Percentiles rank a stretch among this genome's conserved stretches.
phyloP scores from a whole-genome alignment of 768 basidiomycete species.

The Naganishia vishniacii region DNA sequence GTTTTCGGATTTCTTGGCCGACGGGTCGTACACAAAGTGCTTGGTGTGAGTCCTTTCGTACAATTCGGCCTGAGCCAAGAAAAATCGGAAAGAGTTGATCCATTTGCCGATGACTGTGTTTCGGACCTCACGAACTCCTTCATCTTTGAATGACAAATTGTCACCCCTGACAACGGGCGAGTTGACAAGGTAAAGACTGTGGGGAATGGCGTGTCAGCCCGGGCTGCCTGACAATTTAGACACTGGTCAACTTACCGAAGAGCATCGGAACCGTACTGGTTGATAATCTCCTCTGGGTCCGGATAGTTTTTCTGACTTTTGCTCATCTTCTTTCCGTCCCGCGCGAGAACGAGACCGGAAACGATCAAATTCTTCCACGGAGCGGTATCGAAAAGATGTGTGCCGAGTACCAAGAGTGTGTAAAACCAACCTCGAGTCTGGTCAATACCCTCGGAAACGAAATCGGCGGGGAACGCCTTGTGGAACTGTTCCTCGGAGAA shows the following conservation, averaged over 20 bases:
- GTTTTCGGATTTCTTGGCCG: conserved; percentile 74
- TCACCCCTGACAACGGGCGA: conserved; percentile 97
- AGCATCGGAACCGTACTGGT: conserved; percentile 90
- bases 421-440: conserved; percentile 99
- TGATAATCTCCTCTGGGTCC: conserved; percentile 83
- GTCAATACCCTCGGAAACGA: conserved; percentile 96
- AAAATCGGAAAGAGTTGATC: conserved; percentile 99
- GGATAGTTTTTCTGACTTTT: conserved; percentile 96
- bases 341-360: conserved; percentile 88
- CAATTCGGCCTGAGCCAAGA: conserved; percentile 86
- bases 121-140: conserved; percentile 93
- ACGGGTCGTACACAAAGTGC: conserved; percentile 80
- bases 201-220: neutral
- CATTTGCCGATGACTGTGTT: conserved; percentile 94
- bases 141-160: conserved; percentile 94
- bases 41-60: conserved; percentile 71
- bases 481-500: conserved; percentile 71
- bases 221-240: neutral
- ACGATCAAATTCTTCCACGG: conserved; percentile 99
- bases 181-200: conserved; percentile 94
- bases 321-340: conserved; percentile 99
- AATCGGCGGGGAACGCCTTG: conserved; percentile 83
- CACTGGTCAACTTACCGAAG: conserved; percentile 58
- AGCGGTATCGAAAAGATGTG: conserved; percentile 83
- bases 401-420: conserved; percentile 90